Evolutionary conservation across 495 filamentous ascomycete genomes (phyloP), one percentile per base, ranked within the genome.

Genomic region (Peziza echinospora): DNA sequence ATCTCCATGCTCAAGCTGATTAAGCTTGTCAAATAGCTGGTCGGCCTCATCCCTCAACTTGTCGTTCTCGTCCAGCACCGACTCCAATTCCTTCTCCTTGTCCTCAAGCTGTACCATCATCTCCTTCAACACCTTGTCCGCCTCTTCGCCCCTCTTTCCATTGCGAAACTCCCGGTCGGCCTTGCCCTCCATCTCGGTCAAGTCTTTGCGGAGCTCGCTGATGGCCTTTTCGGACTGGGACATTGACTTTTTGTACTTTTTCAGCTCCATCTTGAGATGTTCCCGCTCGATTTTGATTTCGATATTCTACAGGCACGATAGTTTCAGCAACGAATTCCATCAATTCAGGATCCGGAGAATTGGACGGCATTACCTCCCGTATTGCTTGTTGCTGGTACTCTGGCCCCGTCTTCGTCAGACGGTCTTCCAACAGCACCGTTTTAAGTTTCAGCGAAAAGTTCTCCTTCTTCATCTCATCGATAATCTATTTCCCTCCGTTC

Each of bases 401-500:
- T 2, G 84, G 85, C 0, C 89, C 91, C n/a, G n/a, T n/a, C n/a
- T n/a, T n/a, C n/a, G n/a, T n/a, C n/a, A 96, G 59, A 21, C 80
- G 76, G 44, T 84, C 77, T 53, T 83, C 77, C 51, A 84, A 68
- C 56, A 82, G 83, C 58, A 84, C 78, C 43, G 83, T 82, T 61
- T 82, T 84, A 47, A 84, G 67, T 56, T 84, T 84, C 24, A 84
- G 63, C 7, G 74, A 74, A 50, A 84, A 84, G 49, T 84, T 84
- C 51, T 84, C 80, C 65, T 96, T 97, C 60, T 96, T 84, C 50
- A 96, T 84, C 56, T 79, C 81, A 62, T 93, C 84, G 54, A 97
- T 87, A 47, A 76, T 73, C 76, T 79, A 47, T 23, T 26, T 19
- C 24, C 21, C 11, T 53, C 48, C 46, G 40, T 17, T 10, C 25